Conservation (phyloP, 2,329 filamentous ascomycete species). For the Pyrenochaeta sp. region DNA sequence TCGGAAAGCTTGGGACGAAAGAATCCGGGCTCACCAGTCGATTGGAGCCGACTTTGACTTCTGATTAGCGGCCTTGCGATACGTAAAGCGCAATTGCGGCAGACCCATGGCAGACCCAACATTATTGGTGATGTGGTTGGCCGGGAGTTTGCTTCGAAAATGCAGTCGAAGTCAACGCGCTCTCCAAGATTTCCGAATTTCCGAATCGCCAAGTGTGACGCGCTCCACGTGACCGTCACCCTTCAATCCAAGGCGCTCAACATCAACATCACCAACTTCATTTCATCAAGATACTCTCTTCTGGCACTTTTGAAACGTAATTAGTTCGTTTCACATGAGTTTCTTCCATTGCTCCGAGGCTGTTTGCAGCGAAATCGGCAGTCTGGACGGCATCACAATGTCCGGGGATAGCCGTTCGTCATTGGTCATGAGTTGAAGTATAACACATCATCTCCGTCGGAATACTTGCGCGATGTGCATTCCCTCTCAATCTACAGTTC, state of each 20-base stretch:
- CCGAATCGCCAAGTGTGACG: constrained; percentile 21
- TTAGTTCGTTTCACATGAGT: too few relatives aligned
- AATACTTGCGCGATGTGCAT: neutral
- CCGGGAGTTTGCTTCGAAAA: constrained; percentile 14
- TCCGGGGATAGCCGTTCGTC: constrained; percentile 39
- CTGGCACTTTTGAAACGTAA: too few relatives aligned
- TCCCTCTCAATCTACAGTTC: constrained; percentile 15
- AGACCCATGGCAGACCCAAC: constrained; percentile 54
- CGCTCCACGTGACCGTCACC: constrained; percentile 34
- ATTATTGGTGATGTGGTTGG: constrained; percentile 34
- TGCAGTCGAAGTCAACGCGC: constrained; percentile 21
- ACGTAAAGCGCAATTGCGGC: constrained; percentile 56
- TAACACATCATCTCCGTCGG: constrained; percentile 12
- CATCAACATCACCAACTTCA: constrained; percentile 3
- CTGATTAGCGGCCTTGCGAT: constrained; percentile 43
- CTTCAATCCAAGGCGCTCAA: constrained; percentile 4
- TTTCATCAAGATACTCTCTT: neutral
- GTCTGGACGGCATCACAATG: constrained; percentile 28
- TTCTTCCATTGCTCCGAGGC: constrained; percentile 29
- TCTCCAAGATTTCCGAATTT: constrained; percentile 20
- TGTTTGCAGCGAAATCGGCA: constrained; percentile 32
- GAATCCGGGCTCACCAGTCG: constrained; percentile 24
- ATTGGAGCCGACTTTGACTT: constrained; percentile 36
- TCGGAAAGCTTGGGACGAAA: neutral
- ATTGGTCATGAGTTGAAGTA: constrained; percentile 13